Conservation (phyloP, 108 stramenopile genomes). For the Schizochytrium sp. region DNA sequence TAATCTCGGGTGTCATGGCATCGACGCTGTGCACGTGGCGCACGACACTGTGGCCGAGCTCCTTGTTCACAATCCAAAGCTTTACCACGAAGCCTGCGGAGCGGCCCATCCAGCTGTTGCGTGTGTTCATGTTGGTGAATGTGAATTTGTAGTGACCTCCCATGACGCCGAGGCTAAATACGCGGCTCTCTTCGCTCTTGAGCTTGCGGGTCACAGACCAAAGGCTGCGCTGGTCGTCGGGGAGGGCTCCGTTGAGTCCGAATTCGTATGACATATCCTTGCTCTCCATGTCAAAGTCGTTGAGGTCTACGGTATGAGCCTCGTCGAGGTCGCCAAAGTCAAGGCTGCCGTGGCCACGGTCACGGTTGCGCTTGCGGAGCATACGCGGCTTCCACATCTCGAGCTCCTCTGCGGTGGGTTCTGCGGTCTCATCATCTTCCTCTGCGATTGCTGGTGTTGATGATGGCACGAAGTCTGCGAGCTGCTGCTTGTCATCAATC, state of each 20-base stretch:
- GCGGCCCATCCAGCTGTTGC: neutral
- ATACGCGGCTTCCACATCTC: neutral
- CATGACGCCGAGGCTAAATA: conserved; percentile 22
- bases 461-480: neutral
- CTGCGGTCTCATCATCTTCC: neutral
- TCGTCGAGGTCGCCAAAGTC: conserved; percentile 29
- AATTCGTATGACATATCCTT: conserved; percentile 41
- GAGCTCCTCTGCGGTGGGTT: conserved; percentile 5
- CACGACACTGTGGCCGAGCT: conserved; percentile 56
- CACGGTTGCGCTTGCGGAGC: conserved; percentile 33
- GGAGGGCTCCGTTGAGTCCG: conserved; percentile 27
- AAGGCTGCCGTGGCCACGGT: conserved; percentile 52
- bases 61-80: conserved; percentile 56
- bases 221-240: conserved; percentile 45
- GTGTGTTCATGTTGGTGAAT: neutral
- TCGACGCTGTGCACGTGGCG: conserved; percentile 7
- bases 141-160: conserved; percentile 29
- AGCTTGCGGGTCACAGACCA: neutral
- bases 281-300: conserved; percentile 26
- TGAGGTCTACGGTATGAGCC: conserved; percentile 27
- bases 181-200: neutral
- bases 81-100: neutral
- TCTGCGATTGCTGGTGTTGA: neutral
- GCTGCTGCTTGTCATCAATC: neutral
- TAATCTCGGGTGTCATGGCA: neutral